Percentiles rank a stretch among this genome's conserved stretches.
These are phyloP conservation scores for Ananas comosus DNA, from an alignment of 176 grass and related monocot species.

Conservation along the genomic window DNA sequence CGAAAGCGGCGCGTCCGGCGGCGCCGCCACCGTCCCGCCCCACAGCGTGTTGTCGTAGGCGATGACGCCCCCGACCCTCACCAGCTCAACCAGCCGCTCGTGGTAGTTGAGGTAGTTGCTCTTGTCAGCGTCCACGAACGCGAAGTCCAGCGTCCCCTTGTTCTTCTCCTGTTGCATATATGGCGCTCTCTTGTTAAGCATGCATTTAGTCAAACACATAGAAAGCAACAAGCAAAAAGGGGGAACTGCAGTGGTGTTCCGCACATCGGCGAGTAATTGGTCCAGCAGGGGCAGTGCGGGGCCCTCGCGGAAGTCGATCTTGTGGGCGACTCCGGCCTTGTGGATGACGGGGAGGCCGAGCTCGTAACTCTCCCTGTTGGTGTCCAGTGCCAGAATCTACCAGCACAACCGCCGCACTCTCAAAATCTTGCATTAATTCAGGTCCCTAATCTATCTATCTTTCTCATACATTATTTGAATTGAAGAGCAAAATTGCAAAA, in stretches of 20 bases:
- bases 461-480: neutral
- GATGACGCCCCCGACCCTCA: slow-evolving; percentile 51
- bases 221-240: neutral
- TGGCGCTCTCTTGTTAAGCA: neutral
- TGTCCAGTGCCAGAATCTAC: slow-evolving; percentile 40
- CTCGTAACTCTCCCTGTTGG: slow-evolving; percentile 28
- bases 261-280: slow-evolving; percentile 24
- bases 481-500: neutral
- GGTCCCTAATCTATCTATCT: too few species aligned
- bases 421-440: too few species aligned
- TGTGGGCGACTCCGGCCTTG: slow-evolving; percentile 46
- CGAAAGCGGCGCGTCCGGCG: slow-evolving; percentile 26
- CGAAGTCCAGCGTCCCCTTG: slow-evolving; percentile 51
- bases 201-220: neutral
- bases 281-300: slow-evolving; percentile 27
- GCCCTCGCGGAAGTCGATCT: slow-evolving; percentile 57
- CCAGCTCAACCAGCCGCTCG: slow-evolving; percentile 34
- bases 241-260: neutral
- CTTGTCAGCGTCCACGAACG: slow-evolving; percentile 75
- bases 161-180: slow-evolving; percentile 24
- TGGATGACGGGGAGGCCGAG: slow-evolving; percentile 33
- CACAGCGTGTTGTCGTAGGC: slow-evolving; percentile 81
- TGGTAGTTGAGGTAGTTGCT: slow-evolving; percentile 46
- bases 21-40: slow-evolving; percentile 30
- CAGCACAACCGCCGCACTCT: neutral